Evolutionary conservation across 2,329 filamentous ascomycete species (phyloP), one percentile per base, ranked within the genome.

Genomic region (Fusarium nanum): DNA sequence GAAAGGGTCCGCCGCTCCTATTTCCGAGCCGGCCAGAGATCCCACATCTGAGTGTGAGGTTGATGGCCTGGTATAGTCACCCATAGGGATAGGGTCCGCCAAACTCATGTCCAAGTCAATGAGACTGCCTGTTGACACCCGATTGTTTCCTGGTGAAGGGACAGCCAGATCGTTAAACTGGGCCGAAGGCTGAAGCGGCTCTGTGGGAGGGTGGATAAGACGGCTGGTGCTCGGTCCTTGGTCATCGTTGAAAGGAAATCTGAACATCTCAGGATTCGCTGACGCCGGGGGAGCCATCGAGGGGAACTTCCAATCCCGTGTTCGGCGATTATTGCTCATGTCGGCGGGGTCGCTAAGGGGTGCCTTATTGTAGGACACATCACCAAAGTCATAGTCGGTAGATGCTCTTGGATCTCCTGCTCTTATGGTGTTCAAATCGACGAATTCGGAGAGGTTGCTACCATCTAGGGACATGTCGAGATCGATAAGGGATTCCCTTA

Each of bases 401-500:
- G 86, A 84, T 25, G 78, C 77, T 32, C 83, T 81, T 11, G 83
- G 81, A 20, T 83, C 81, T 9, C 79, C 82, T n/a, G 84, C 82
- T 64, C 80, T 85, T 67, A 91, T 87, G 7, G 88, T 91, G 56
- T 86, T 85, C 83, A 90, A 83, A 69, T 90, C 88, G 40, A 85
- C 84, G 66, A 89, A 90, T 56, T 82, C 84, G 2, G 88, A 87
- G 2, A 88, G 79, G 6, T 87, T 85, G 40, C 81, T 84, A 3
- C 86, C 87, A 45, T 85, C 82, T 9, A 91, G 79, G 20, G 88
- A 89, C 4, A 84, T 86, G 66, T 90, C 89, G 10, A 91, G 83
- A 70, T 91, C 89, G 60, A 91, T 91, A 20, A 91, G 82, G 1
- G 88, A 89, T 73, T 91, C 88, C 57, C 87, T 81, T n/a, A 90